Percentiles rank a stretch among this genome's conserved stretches.
These are phyloP conservation scores for Astrothelium macrocarpum DNA, from an alignment of 495 filamentous ascomycete species.

Conservation along the genomic window DNA sequence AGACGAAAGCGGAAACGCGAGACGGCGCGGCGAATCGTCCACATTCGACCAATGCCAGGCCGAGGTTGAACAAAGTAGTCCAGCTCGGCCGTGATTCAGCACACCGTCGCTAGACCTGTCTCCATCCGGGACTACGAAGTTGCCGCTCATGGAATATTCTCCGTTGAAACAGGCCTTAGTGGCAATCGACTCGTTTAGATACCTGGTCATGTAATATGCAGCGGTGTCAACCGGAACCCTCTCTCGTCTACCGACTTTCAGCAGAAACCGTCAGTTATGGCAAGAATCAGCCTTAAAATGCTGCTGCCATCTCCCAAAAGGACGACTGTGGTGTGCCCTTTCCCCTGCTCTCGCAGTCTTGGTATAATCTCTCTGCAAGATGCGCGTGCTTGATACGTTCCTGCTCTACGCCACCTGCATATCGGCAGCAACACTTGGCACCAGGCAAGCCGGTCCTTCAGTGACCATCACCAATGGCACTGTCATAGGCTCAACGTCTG, in stretches of 20 bases:
- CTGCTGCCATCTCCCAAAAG: not conserved
- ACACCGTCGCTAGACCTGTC: not conserved
- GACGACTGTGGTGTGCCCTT: not conserved
- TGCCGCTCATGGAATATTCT: not conserved
- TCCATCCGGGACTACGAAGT: not conserved
- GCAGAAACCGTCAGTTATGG: not conserved
- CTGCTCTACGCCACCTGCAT: not conserved
- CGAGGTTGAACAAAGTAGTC: not conserved
- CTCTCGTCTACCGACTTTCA: not conserved
- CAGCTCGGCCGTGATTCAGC: not conserved
- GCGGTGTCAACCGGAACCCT: not conserved
- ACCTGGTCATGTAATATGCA: no score
- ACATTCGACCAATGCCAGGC: not conserved
- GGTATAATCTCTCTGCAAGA: not conserved
- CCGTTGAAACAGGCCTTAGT: not conserved
- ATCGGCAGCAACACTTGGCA: not conserved
- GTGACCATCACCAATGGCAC: conserved; percentile 16
- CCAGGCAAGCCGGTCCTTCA: conserved; percentile 7
- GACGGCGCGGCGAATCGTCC: not conserved
- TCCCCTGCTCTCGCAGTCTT: not conserved
- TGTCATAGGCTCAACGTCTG: conserved; percentile 7
- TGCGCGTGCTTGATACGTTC: not conserved
- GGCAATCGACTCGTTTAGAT: not conserved
- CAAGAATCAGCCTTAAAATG: not conserved
- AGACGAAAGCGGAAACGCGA: not conserved